Conservation (phyloP, 148 eudicot genomes). For the Fagopyrum esculentum region DNA sequence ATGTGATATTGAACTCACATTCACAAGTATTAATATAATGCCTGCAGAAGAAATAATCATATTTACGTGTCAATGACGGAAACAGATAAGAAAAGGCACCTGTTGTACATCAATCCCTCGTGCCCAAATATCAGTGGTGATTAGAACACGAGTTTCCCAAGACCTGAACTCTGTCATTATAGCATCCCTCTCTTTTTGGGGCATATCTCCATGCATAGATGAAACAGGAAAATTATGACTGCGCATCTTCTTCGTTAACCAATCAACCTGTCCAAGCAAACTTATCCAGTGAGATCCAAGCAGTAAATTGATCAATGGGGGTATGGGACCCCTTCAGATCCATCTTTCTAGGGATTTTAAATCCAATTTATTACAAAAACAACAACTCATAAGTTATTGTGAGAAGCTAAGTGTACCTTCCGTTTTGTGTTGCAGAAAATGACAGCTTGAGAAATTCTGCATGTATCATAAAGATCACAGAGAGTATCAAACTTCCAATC, state of each 20-base stretch:
- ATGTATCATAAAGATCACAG: slow-evolving; percentile 92
- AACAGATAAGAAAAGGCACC: slow-evolving; percentile 27
- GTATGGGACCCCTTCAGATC: too few relatives aligned
- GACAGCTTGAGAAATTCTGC: slow-evolving; percentile 92
- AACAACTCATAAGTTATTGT: not conserved
- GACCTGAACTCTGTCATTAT: slow-evolving; percentile 75
- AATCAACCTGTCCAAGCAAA: slow-evolving; percentile 57
- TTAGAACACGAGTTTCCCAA: slow-evolving; percentile 80
- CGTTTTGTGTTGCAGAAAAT: slow-evolving; percentile 94
- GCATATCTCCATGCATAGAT: slow-evolving; percentile 98
- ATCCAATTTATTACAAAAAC: not conserved
- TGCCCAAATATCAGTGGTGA: slow-evolving; percentile 98
- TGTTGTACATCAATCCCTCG: slow-evolving; percentile 97
- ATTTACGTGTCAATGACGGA: too few relatives aligned
- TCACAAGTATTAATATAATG: not conserved
- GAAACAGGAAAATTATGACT: slow-evolving; percentile 88
- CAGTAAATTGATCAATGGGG: too few relatives aligned
- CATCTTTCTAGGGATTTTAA: too few relatives aligned
- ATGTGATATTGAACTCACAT: not conserved
- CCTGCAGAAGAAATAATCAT: not conserved
- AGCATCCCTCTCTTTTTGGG: slow-evolving; percentile 97
- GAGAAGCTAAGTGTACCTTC: slow-evolving; percentile 40
- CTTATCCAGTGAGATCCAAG: too few relatives aligned
- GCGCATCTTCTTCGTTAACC: slow-evolving; percentile 96
- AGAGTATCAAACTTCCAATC: slow-evolving; percentile 98